A percentile compares a stretch with the other conserved stretches of the same genome.
Evolutionary conservation across 2,329 filamentous ascomycete genomes (phyloP).

Genomic region (Trichoderma sp.): DNA sequence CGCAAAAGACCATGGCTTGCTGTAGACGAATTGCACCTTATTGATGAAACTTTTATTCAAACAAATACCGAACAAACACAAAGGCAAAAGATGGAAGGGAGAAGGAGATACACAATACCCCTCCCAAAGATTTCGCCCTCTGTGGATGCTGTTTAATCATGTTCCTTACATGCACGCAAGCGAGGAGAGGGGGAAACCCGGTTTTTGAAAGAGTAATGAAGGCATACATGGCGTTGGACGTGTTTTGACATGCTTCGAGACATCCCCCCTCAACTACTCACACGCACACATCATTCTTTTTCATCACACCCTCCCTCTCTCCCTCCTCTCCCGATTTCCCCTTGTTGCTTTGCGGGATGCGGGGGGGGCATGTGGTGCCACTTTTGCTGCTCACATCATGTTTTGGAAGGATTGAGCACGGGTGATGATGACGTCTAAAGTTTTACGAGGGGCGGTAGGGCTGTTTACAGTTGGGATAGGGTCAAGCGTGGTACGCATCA

Average conservation of each 20-base stretch:
- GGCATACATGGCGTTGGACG: conserved; percentile 36
- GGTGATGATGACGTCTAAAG: not conserved
- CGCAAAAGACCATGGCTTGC: not conserved
- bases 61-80: not conserved
- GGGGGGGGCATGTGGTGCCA: not conserved
- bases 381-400: not conserved
- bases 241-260: not conserved
- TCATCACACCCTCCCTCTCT: not conserved
- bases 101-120: not conserved
- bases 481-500: not conserved
- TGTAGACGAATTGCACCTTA: not conserved
- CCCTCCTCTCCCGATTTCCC: not conserved
- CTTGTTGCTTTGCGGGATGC: not conserved
- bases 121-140: not conserved
- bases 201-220: conserved; percentile 23
- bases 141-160: not conserved
- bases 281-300: conserved; percentile 1
- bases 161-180: not conserved
- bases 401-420: not conserved
- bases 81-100: not conserved
- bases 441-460: not conserved
- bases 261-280: not conserved
- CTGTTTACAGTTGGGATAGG: not conserved
- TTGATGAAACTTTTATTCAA: not conserved
- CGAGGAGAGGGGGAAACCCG: not conserved